Conservation (phyloP, 2,329 filamentous ascomycete genomes). For the Fusarium compactum region DNA sequence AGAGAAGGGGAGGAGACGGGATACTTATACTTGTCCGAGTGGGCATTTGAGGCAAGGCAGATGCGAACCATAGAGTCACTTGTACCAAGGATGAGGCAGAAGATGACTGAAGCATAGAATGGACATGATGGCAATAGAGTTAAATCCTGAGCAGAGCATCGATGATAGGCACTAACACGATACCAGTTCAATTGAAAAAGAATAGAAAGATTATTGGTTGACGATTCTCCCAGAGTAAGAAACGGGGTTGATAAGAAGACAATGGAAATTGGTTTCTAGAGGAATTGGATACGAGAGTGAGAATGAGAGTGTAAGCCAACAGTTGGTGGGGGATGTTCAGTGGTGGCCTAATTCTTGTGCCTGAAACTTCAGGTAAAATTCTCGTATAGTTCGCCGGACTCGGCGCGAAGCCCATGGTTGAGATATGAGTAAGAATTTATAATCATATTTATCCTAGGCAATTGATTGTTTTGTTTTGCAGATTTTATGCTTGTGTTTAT, state of each 20-base stretch:
- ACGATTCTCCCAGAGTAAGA: rapidly evolving
- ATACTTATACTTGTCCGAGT: conserved; percentile 44
- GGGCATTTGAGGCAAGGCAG: conserved; percentile 8
- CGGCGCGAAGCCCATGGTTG: background rate
- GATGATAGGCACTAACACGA: background rate
- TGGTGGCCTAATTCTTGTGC: conserved; percentile 11
- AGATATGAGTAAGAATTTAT: background rate
- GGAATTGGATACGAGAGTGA: background rate
- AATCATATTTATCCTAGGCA: background rate
- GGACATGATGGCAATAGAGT: background rate
- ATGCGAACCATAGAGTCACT: conserved; percentile 10
- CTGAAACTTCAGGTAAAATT: conserved; percentile 26
- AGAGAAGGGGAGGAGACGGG: conserved; percentile 25
- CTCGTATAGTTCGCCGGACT: background rate
- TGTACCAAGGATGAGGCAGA: conserved; percentile 21
- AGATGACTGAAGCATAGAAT: background rate
- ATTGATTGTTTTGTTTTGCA: background rate
- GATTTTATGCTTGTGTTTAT: background rate
- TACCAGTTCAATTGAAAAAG: background rate
- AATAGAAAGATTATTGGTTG: background rate
- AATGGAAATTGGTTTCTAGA: background rate
- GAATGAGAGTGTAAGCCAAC: background rate
- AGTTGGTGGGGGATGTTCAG: background rate
- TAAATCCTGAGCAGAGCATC: background rate
- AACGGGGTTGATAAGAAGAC: background rate